Evolutionary conservation across 2,329 filamentous ascomycete genomes (phyloP).

Genomic region (Trichoderma pleuroti): DNA sequence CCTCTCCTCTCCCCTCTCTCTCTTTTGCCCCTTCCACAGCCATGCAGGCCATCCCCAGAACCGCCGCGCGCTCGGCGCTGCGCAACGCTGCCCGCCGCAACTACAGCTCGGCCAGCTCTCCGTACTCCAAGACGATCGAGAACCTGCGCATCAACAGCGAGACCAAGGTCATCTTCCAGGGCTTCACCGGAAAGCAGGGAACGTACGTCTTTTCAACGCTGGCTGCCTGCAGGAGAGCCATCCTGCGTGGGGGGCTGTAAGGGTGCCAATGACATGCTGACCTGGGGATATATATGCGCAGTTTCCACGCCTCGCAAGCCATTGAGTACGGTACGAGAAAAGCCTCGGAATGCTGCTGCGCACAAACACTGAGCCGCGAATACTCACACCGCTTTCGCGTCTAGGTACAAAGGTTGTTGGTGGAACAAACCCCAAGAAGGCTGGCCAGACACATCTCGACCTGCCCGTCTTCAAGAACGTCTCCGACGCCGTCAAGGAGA

Average conservation of each 20-base stretch:
- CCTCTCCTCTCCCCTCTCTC: constrained; percentile 16
- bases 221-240: neutral
- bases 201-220: constrained; percentile 59
- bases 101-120: constrained; percentile 69
- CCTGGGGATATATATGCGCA: constrained; percentile 36
- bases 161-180: constrained; percentile 95
- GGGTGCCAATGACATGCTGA: constrained; percentile 8
- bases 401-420: constrained; percentile 94
- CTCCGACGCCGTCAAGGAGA: constrained; percentile 81
- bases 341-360: constrained; percentile 20
- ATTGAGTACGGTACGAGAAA: constrained; percentile 85
- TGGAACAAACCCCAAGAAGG: constrained; percentile 99
- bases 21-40: constrained; percentile 18
- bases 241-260: neutral
- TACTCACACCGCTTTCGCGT: constrained; percentile 25
- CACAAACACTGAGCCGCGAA: constrained; percentile 3
- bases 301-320: constrained; percentile 95
- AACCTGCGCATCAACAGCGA: constrained; percentile 92
- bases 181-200: constrained; percentile 96
- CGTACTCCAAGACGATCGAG: constrained; percentile 68
- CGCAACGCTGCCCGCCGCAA: constrained; percentile 62
- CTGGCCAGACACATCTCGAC: constrained; percentile 82
- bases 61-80: constrained; percentile 63
- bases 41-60: constrained; percentile 84
- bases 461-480: constrained; percentile 92